phyloP scores from a whole-genome alignment of 768 basidiomycete species.

The Hericium coralloides region DNA sequence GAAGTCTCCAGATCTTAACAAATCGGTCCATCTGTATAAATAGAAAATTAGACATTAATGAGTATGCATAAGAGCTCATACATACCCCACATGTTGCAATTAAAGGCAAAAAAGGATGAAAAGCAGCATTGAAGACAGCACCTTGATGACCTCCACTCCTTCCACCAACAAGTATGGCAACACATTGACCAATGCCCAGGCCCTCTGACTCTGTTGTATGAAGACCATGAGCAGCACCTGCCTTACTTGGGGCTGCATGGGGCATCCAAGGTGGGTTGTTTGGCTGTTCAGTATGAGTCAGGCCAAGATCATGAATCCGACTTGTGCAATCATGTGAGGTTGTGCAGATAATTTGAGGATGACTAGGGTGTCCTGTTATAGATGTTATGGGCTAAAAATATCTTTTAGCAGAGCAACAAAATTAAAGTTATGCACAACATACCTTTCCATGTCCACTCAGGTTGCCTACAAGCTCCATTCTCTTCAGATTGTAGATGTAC shows the following conservation, averaged over 20 bases:
- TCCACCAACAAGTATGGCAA: constrained; percentile 57
- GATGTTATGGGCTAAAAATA: constrained; percentile 49
- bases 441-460: constrained; percentile 31
- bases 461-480: constrained; percentile 31
- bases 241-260: constrained; percentile 39
- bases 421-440: background rate
- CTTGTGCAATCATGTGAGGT: constrained; percentile 67
- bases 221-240: constrained; percentile 63
- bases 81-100: constrained; percentile 74
- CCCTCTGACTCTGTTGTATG: constrained; percentile 55
- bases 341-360: constrained; percentile 54
- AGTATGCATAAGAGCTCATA: constrained; percentile 2
- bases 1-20: constrained; percentile 69
- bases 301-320: constrained; percentile 57
- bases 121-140: constrained; percentile 60
- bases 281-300: constrained; percentile 26
- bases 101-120: constrained; percentile 54
- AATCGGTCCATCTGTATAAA: constrained; percentile 52
- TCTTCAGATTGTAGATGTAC: constrained; percentile 43
- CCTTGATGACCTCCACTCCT: constrained; percentile 67
- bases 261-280: constrained; percentile 51
- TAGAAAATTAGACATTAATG: constrained; percentile 1
- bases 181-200: constrained; percentile 46
- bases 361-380: constrained; percentile 52
- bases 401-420: background rate